These are phyloP conservation scores for Linum lewisii DNA, from an alignment of 345 rosid genomes.

Conservation along the genomic window DNA sequence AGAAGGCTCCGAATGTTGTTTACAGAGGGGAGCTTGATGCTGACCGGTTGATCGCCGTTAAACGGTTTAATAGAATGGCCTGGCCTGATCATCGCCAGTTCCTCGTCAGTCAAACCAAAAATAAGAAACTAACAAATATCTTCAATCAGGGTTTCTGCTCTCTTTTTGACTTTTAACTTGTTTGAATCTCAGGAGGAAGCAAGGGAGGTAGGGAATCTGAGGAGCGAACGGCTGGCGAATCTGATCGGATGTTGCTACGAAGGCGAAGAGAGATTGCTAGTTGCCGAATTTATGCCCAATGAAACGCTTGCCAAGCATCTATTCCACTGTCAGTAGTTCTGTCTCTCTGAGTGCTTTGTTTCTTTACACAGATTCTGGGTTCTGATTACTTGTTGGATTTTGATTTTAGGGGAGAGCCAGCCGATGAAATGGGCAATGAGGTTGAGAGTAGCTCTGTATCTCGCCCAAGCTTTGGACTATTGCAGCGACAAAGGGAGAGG, in stretches of 20 bases:
- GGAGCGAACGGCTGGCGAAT: slow-evolving; percentile 5
- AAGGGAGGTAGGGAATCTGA: slow-evolving; percentile 1
- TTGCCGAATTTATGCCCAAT: slow-evolving; percentile 1
- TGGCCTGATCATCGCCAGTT: slow-evolving; percentile 4
- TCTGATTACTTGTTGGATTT: neutral
- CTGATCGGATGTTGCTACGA: neutral
- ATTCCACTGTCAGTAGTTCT: neutral
- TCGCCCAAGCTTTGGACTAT: slow-evolving; percentile 1
- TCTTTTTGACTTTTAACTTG: neutral
- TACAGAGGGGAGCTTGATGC: neutral
- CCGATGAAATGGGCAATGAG: slow-evolving; percentile 8
- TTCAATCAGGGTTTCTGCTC: neutral
- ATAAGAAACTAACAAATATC: neutral
- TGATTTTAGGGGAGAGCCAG: neutral
- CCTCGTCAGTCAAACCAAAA: neutral
- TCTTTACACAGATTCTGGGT: neutral
- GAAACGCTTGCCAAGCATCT: slow-evolving; percentile 4
- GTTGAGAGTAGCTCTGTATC: slow-evolving; percentile 3
- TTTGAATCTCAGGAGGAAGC: neutral
- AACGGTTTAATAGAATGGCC: neutral
- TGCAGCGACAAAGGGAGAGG: neutral
- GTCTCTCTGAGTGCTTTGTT: neutral
- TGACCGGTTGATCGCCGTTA: neutral
- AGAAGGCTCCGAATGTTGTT: slow-evolving; percentile 3
- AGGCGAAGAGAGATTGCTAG: slow-evolving; percentile 2